Evolutionary conservation across 371 early-diverging fungal species (phyloP), one percentile per base, ranked within the genome.

Genomic region (Circinella minor): DNA sequence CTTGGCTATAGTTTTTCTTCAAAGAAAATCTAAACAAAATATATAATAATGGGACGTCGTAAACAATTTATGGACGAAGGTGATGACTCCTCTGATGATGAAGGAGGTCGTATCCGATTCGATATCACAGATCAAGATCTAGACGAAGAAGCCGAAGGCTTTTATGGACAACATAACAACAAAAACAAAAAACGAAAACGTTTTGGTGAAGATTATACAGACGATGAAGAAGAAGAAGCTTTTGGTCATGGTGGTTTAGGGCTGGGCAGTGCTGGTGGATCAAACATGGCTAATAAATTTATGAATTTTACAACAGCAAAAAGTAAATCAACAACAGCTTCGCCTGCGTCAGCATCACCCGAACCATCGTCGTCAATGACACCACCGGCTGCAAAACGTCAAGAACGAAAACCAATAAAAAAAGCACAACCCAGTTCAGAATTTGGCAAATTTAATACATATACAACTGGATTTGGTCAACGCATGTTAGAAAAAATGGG

Each of bases 401-500:
- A n/a, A 34, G 63, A 43, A 43, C 43, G 43, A 18, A 65, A 72
- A 18, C 73, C 81, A 4, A 67, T 76, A 11, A 39, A 13, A 15
- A 51, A 11, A 57, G 54, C 49, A 17, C 70, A 81, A 18, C 73
- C 77, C n/a, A 86, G 84, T 5, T 83, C 81, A 73, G 92, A 91
- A 9, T 96, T 95, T 86, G 96, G 88, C 5, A 86, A 86, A 55
- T 97, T 95, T 68, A 92, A 90, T 17, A 78, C 84, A 36, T 83
- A 88, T 51, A 88, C 89, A 1, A 93, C 87, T 49, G 93, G 94
- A 3, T 84, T 93, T 62, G 94, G 91, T 55, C 78, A 89, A 77
- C 89, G 88, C 60, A 90, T 95, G 90, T 81, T 97, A 77, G 81
- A 89, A 71, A 94, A 92, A 77, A 93, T 95, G 89, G 94, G 94